These are phyloP conservation scores for Calocybe cyanea DNA, from an alignment of 768 basidiomycete species.

Conservation along the genomic window DNA sequence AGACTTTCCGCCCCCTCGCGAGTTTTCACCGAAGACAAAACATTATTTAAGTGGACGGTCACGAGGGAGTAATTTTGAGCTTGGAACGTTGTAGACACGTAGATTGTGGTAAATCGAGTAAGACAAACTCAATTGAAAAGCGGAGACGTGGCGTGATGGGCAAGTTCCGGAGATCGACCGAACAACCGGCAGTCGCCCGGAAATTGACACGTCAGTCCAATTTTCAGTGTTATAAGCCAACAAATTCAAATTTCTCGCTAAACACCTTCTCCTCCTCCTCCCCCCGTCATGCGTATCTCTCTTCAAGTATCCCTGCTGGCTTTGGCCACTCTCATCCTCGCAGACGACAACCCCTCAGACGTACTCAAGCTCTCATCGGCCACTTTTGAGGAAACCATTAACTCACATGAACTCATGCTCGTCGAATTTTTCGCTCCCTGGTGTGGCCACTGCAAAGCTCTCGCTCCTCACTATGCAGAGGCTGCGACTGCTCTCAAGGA, in stretches of 20 bases:
- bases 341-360: constrained; percentile 61
- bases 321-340: constrained; percentile 47
- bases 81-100: constrained; percentile 24
- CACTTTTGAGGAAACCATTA: constrained; percentile 66
- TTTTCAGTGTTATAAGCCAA: constrained; percentile 24
- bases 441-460: constrained; percentile 95
- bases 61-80: constrained; percentile 71
- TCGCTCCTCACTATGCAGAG: constrained; percentile 91
- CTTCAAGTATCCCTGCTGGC: constrained; percentile 52
- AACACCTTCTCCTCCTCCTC: constrained; percentile 20
- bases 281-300: constrained; percentile 61
- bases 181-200: constrained; percentile 7
- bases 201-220: constrained; percentile 50
- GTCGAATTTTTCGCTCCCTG: constrained; percentile 96
- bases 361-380: constrained; percentile 72
- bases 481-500: constrained; percentile 92
- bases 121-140: too few species aligned
- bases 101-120: too few species aligned
- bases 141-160: too few species aligned
- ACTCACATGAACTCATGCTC: constrained; percentile 68
- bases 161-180: constrained; percentile 9
- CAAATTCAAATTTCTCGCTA: constrained; percentile 5
- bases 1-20: constrained; percentile 76
- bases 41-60: constrained; percentile 63
- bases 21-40: constrained; percentile 46